Evolutionary conservation across 139 green algal species (phyloP).

Genomic region (Edaphochlamys debaryana): DNA sequence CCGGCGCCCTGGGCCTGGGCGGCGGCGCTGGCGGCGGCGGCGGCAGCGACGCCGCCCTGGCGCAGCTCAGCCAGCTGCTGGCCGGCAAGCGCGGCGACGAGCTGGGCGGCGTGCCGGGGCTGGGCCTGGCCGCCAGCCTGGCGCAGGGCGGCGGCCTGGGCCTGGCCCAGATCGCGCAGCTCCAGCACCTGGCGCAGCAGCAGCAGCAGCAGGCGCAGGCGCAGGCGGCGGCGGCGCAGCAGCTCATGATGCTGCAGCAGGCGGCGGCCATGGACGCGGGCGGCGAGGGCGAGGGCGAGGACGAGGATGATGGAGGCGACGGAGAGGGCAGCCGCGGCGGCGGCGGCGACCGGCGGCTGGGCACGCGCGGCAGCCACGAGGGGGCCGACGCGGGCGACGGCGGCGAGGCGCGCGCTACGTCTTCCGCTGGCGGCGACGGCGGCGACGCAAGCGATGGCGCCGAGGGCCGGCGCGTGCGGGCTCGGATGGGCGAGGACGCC

Average conservation of each 20-base stretch:
- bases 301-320: not conserved
- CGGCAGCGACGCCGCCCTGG: not conserved
- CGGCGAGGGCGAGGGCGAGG: not conserved
- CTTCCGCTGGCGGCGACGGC: too few relatives aligned
- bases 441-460: too few relatives aligned
- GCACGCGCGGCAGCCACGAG: too few relatives aligned
- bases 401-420: too few relatives aligned
- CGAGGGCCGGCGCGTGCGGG: too few relatives aligned
- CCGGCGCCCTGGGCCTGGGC: too few relatives aligned
- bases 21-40: not conserved
- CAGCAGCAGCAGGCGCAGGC: not conserved
- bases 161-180: not conserved
- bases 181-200: not conserved
- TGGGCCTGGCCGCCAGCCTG: not conserved
- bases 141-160: too few relatives aligned
- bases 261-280: not conserved
- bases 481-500: too few relatives aligned
- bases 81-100: not conserved
- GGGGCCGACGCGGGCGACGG: too few relatives aligned
- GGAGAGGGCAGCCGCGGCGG: not conserved
- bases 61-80: not conserved
- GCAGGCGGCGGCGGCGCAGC: too few relatives aligned
- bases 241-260: slow-evolving; percentile 15
- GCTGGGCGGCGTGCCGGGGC: slow-evolving; percentile 19
- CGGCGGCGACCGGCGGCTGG: too few relatives aligned